A percentile compares a stretch with the other conserved stretches of the same genome.
phyloP scores from a whole-genome alignment of 1,284 basidiomycete genomes.

The Phylloporus sp. region DNA sequence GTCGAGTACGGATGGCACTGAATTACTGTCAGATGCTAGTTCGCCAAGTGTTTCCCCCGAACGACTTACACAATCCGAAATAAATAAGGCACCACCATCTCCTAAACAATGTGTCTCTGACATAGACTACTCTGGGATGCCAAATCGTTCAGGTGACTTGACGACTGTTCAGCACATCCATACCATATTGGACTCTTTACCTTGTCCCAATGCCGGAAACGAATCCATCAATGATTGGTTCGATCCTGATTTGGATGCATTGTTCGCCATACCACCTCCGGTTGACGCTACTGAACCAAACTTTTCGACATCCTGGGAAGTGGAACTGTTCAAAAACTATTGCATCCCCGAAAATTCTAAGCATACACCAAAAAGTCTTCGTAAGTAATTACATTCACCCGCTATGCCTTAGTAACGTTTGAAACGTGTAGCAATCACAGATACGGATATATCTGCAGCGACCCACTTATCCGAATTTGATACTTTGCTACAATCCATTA shows the following conservation, averaged over 20 bases:
- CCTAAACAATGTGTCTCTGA: conserved; percentile 47
- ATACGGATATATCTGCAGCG: not conserved
- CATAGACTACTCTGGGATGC: conserved; percentile 14
- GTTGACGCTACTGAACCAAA: conserved; percentile 32
- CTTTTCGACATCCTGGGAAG: conserved; percentile 26
- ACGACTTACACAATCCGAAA: not conserved
- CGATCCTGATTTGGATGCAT: conserved; percentile 24
- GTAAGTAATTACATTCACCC: conserved; percentile 21
- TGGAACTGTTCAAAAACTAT: conserved; percentile 40
- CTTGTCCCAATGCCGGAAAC: conserved; percentile 16
- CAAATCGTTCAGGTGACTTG: conserved; percentile 36
- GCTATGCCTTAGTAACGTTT: not conserved
- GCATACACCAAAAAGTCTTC: not conserved
- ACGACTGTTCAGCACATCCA: conserved; percentile 28
- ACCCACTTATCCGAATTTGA: conserved; percentile 20
- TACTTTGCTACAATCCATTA: conserved; percentile 26
- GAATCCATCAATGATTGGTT: conserved; percentile 42
- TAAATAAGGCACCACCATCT: not conserved
- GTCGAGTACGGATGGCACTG: conserved; percentile 20
- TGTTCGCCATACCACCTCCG: conserved; percentile 38
- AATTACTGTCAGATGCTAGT: conserved; percentile 2
- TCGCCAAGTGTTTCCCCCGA: not conserved
- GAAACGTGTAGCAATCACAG: not conserved
- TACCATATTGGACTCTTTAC: conserved; percentile 39
- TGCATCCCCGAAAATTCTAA: conserved; percentile 18